These are phyloP conservation scores for Terfezia boudieri DNA, from an alignment of 495 filamentous ascomycete species.

Conservation along the genomic window DNA sequence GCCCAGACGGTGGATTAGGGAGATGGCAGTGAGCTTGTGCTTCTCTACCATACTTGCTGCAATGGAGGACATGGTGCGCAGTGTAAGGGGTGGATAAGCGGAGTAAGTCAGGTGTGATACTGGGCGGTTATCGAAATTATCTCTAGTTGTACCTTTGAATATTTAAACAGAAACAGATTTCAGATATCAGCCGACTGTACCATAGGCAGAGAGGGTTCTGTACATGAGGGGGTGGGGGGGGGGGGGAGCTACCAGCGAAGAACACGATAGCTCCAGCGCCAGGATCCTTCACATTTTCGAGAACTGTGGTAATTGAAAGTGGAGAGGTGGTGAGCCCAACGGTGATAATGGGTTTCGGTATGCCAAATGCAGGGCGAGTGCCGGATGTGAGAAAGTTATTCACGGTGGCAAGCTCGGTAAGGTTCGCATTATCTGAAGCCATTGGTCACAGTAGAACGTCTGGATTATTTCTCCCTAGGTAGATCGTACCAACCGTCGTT, in stretches of 20 bases:
- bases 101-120: conserved; percentile 65
- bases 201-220: too few species aligned
- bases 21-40: conserved; percentile 43
- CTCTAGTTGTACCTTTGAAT: conserved; percentile 53
- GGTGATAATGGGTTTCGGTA: neutral
- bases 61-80: conserved; percentile 54
- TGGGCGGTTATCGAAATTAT: conserved; percentile 51
- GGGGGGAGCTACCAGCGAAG: conserved; percentile 39
- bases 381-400: neutral
- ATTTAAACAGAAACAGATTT: too few species aligned
- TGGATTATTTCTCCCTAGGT: too few species aligned
- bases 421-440: too few species aligned
- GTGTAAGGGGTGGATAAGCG: conserved; percentile 52
- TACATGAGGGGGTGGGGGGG: too few species aligned
- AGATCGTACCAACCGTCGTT: too few species aligned
- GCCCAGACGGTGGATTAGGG: conserved; percentile 72
- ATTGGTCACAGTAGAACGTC: too few species aligned
- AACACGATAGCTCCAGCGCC: conserved; percentile 73
- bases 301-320: conserved; percentile 36
- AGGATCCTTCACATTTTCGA: conserved; percentile 49
- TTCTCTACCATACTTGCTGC: conserved; percentile 32
- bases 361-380: neutral
- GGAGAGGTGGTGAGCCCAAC: conserved; percentile 33
- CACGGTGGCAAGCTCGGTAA: too few species aligned
- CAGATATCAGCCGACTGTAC: conserved; percentile 3